Percentiles rank a stretch among this genome's conserved stretches.
phyloP scores from a whole-genome alignment of 129 eudicot species.

The Flaveria linearis region DNA sequence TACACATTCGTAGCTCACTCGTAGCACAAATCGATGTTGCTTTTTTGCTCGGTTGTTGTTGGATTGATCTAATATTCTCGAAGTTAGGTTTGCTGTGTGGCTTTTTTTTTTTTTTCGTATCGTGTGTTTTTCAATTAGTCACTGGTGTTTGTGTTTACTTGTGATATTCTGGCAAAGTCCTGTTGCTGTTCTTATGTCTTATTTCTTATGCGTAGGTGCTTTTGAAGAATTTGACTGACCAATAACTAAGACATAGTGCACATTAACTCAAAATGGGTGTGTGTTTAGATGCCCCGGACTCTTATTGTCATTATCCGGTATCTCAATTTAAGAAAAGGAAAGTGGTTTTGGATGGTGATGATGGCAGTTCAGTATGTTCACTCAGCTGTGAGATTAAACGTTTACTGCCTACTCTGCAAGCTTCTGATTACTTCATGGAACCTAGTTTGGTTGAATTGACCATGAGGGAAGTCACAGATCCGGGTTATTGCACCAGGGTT shows the following conservation, averaged over 20 bases:
- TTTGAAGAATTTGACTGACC: conserved; percentile 27
- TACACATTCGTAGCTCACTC: neutral
- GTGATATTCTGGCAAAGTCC: neutral
- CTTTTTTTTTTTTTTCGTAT: neutral
- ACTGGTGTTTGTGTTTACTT: neutral
- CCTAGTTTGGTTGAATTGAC: conserved; percentile 69
- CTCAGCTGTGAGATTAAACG: conserved; percentile 28
- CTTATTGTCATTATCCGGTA: conserved; percentile 25
- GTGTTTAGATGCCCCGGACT: conserved; percentile 33
- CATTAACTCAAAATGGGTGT: conserved; percentile 46
- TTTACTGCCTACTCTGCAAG: conserved; percentile 57
- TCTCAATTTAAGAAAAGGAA: conserved; percentile 66
- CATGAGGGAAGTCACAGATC: conserved; percentile 48
- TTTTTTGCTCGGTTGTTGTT: neutral
- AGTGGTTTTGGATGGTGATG: conserved; percentile 38
- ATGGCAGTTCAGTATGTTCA: conserved; percentile 28
- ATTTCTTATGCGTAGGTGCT: conserved; percentile 35
- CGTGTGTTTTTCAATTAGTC: neutral
- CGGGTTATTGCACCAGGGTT: conserved; percentile 75
- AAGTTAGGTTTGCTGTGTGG: neutral
- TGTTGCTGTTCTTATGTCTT: conserved; percentile 1
- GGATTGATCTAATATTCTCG: neutral
- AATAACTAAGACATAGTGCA: conserved; percentile 14
- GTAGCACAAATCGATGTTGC: neutral
- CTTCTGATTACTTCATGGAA: conserved; percentile 68